These are phyloP conservation scores for Trametes sanguinea DNA, from an alignment of 768 basidiomycete genomes.

Conservation along the genomic window DNA sequence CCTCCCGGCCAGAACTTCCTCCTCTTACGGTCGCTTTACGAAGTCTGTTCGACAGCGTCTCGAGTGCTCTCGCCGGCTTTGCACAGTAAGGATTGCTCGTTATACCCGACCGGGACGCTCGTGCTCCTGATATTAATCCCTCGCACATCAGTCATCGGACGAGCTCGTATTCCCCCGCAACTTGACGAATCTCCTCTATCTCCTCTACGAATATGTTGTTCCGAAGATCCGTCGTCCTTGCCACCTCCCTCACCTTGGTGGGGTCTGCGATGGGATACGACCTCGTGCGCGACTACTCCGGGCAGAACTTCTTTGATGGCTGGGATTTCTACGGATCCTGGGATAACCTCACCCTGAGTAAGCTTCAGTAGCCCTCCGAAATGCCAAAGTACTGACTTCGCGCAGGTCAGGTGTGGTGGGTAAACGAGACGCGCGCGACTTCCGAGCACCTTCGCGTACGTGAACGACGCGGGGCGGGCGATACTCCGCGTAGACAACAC, in stretches of 20 bases:
- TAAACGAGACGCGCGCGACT: slow-evolving; percentile 48
- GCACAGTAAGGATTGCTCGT: too few species aligned
- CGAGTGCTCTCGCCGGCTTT: not conserved
- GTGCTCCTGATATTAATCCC: not conserved
- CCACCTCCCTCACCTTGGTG: slow-evolving; percentile 9
- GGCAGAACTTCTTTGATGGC: slow-evolving; percentile 45
- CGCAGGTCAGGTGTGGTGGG: slow-evolving; percentile 64
- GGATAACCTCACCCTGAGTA: slow-evolving; percentile 43
- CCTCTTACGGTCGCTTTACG: not conserved
- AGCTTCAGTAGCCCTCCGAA: not conserved
- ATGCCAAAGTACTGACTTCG: not conserved
- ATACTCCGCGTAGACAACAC: slow-evolving; percentile 77
- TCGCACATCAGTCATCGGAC: not conserved
- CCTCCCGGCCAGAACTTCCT: not conserved
- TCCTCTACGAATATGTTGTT: slow-evolving; percentile 5
- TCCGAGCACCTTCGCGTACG: slow-evolving; percentile 56
- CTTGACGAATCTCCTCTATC: not conserved
- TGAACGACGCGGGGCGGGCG: slow-evolving; percentile 62
- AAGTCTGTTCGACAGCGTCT: slow-evolving; percentile 2
- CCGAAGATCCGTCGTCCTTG: slow-evolving; percentile 1
- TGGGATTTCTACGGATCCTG: slow-evolving; percentile 47
- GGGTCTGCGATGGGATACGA: slow-evolving; percentile 30
- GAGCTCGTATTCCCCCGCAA: not conserved
- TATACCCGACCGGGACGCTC: not conserved
- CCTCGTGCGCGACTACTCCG: slow-evolving; percentile 42